phyloP scores from a whole-genome alignment of 192 early-diverging fungal genomes.

The Martensiomyces pterosporus region DNA sequence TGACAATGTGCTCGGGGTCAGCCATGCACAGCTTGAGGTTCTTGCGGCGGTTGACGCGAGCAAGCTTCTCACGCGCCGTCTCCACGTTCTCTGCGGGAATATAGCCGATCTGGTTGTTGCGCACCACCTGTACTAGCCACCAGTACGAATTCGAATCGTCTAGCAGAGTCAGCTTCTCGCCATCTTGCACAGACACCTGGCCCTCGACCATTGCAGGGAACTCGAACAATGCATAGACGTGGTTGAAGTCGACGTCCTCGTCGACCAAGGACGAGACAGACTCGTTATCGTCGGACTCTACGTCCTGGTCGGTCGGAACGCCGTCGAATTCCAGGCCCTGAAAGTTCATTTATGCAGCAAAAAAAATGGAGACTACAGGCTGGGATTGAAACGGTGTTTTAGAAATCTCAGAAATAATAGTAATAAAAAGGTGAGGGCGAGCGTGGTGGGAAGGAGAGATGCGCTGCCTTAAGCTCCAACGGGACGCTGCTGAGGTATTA shows the following conservation, averaged over 20 bases:
- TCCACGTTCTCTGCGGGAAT: conserved; percentile 70
- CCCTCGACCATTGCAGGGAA: conserved; percentile 76
- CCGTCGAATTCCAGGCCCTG: conserved; percentile 47
- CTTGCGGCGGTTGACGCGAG: conserved; percentile 61
- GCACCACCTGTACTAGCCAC: conserved; percentile 60
- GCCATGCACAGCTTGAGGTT: conserved; percentile 56
- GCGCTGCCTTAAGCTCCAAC: no score
- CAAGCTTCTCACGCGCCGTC: conserved; percentile 61
- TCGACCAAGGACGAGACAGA: conserved; percentile 33
- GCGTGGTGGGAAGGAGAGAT: no score
- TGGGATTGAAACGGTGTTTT: neutral
- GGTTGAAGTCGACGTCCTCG: conserved; percentile 58
- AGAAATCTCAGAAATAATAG: neutral
- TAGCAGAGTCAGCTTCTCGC: conserved; percentile 66
- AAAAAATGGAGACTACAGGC: neutral
- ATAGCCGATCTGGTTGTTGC: conserved; percentile 66
- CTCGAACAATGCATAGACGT: conserved; percentile 69
- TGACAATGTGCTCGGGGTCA: conserved; percentile 36
- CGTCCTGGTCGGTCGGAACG: conserved; percentile 35
- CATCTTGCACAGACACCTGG: conserved; percentile 67
- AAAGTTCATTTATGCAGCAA: conserved; percentile 29
- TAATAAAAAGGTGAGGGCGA: no score
- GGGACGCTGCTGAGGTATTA: no score
- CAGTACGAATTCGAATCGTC: conserved; percentile 79
- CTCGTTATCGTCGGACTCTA: conserved; percentile 31